Evolutionary conservation across 2,329 filamentous ascomycete genomes (phyloP).

Genomic region (Trichophyton verrucosum): DNA sequence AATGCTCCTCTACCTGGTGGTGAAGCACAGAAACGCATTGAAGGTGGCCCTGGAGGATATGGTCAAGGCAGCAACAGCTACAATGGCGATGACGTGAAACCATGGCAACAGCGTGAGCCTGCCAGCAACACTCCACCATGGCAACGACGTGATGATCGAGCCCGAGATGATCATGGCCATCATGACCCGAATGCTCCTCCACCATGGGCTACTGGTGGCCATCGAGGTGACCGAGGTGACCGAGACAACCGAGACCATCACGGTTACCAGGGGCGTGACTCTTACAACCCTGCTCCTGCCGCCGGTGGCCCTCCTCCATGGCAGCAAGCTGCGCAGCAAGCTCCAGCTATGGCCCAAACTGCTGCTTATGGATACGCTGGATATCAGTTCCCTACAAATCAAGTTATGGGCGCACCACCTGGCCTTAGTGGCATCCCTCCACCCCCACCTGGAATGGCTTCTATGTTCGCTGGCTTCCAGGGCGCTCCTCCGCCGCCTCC

Average conservation of each 20-base stretch:
- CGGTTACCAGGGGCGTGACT: constrained; percentile 19
- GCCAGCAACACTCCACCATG: constrained; percentile 71
- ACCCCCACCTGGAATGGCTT: constrained; percentile 34
- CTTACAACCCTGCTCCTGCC: constrained; percentile 18
- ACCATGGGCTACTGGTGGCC: constrained; percentile 22
- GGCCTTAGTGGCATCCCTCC: constrained; percentile 50
- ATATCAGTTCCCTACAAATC: constrained; percentile 37
- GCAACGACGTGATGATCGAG: constrained; percentile 48
- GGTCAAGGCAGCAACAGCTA: constrained; percentile 36
- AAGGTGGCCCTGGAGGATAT: constrained; percentile 60
- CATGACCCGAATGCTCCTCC: constrained; percentile 19
- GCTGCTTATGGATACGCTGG: constrained; percentile 47
- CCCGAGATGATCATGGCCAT: constrained; percentile 34
- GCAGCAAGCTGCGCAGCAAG: constrained; percentile 43
- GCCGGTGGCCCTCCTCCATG: constrained; percentile 44
- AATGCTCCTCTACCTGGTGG: constrained; percentile 47
- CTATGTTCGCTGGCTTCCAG: constrained; percentile 26
- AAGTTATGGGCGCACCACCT: constrained; percentile 42
- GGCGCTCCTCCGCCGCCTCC: constrained; percentile 29
- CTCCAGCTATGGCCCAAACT: constrained; percentile 27
- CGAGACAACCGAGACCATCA: constrained; percentile 33
- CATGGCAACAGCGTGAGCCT: constrained; percentile 80
- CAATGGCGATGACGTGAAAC: constrained; percentile 50
- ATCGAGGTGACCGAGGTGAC: constrained; percentile 15
- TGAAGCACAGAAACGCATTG: constrained; percentile 64